Base-by-base conservation (phyloP, 495 filamentous ascomycete species). In the Pseudevernia furfuracea region DNA sequence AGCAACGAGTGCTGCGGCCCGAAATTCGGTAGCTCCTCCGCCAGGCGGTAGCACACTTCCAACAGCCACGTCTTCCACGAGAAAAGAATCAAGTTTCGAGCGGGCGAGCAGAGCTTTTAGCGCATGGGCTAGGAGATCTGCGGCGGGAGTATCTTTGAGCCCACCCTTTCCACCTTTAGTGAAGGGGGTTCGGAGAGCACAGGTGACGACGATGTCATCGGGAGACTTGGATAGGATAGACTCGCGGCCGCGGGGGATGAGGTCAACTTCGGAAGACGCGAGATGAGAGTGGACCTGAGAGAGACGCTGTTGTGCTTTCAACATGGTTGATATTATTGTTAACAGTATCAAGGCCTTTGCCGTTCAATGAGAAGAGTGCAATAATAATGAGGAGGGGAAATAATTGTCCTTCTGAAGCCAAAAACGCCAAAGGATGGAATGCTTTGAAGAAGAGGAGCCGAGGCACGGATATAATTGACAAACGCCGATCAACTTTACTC, bases 11-110 rank as follows among this genome's bases (percentile, higher is more conserved):
- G 89, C 86, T 21, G 95, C 93, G 65, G 92, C 94, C 68, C 94
- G 86, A 85, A 93, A 96, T 79, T 97, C 94, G 48, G 94, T 98
- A 30, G 95, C 94, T 68, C 94, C 94, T 65, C 90, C 94, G 67
- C 94, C 94, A 23, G 94, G 93, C 8, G 93, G 83, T 36, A 98
- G 85, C 25, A 98, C 94, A 59, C 85, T 87, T 69, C 94, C 94
- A 64, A 98, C 95, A 55, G 89, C 87, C 66, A 98, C 87, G 73
- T 98, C 94, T 76, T 97, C 89, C 39, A 98, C 89, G 21, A 90
- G 79, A 38, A 74, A 75, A 5, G 94, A 91, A 76, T 96, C 84
- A 75, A 98, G 92, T 41, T 85, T 83, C 60, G 91, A 96, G 70
- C 91, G 89, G 39, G 87, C 76, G 74, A 97, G 80, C 60, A 98